A percentile compares a stretch with the other conserved stretches of the same genome.
Evolutionary conservation across 176 grass and related monocot species (phyloP).

Genomic region (Pontederia crassipes): DNA sequence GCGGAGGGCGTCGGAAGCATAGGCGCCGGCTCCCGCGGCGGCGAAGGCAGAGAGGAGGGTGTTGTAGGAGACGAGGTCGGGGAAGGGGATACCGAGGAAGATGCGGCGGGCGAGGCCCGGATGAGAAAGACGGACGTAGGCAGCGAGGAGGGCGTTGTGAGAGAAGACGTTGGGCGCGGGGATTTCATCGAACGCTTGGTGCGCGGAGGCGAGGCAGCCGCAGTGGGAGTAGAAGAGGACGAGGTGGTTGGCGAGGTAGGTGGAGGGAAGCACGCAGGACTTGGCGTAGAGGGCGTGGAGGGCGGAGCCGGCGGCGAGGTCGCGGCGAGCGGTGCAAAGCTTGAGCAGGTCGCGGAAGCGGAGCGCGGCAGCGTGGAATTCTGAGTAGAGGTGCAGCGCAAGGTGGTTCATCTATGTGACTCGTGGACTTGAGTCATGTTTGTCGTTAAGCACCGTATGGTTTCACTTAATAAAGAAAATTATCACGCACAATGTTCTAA

Average conservation of each 20-base stretch:
- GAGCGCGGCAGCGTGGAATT: neutral
- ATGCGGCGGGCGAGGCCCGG: conserved; percentile 8
- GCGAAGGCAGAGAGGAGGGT: conserved; percentile 28
- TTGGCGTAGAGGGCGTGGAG: conserved; percentile 35
- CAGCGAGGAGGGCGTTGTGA: conserved; percentile 32
- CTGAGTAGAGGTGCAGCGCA: neutral
- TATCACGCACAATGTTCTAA: too few relatives aligned
- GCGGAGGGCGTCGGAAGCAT: conserved; percentile 2
- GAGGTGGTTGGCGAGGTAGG: conserved; percentile 23
- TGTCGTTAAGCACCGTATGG: too few relatives aligned
- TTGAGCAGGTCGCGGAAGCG: conserved; percentile 26
- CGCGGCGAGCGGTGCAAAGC: conserved; percentile 8
- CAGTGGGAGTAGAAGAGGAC: conserved; percentile 19
- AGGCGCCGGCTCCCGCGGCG: conserved; percentile 7
- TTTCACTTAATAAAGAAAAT: too few relatives aligned
- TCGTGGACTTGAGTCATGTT: too few relatives aligned
- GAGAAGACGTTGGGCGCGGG: conserved; percentile 20
- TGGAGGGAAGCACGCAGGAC: conserved; percentile 18
- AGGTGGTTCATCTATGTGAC: neutral
- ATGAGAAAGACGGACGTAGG: conserved; percentile 15
- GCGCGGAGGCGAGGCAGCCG: conserved; percentile 13
- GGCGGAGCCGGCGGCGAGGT: conserved; percentile 23
- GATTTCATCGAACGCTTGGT: conserved; percentile 29
- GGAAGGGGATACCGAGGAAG: conserved; percentile 23
- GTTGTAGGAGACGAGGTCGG: conserved; percentile 38